These are phyloP conservation scores for Mycocentrospora acerina DNA, from an alignment of 2,329 filamentous ascomycete genomes.

Conservation along the genomic window DNA sequence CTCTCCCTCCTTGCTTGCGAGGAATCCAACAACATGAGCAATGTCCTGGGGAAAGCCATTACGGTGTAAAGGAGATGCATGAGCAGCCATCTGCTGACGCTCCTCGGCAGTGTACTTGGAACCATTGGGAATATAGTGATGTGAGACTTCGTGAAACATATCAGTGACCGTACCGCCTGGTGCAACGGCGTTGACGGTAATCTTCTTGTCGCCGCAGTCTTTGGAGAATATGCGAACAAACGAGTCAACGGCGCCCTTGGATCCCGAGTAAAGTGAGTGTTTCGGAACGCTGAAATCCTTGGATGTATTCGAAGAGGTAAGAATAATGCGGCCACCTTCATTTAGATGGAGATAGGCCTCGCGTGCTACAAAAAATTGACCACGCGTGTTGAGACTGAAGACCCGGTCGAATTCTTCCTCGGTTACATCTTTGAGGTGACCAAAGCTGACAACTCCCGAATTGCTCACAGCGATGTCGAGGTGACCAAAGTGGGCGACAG, in stretches of 20 bases:
- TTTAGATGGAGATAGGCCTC: conserved; percentile 57
- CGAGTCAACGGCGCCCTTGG: conserved; percentile 69
- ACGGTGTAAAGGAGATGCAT: conserved; percentile 46
- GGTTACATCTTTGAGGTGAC: conserved; percentile 55
- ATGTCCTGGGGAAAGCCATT: conserved; percentile 47
- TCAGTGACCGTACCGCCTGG: conserved; percentile 71
- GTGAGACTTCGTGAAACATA: conserved; percentile 69
- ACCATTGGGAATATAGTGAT: conserved; percentile 48
- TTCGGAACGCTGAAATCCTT: conserved; percentile 65
- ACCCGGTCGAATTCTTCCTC: conserved; percentile 60
- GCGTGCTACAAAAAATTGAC: conserved; percentile 64
- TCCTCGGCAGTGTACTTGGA: conserved; percentile 4
- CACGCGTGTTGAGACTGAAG: conserved; percentile 63
- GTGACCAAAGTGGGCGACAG: conserved; percentile 64
- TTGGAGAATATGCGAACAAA: conserved; percentile 69
- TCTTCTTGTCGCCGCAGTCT: conserved; percentile 65
- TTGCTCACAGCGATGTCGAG: conserved; percentile 72
- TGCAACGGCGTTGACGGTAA: conserved; percentile 70
- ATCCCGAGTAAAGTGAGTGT: conserved; percentile 68
- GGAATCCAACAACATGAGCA: conserved; percentile 35
- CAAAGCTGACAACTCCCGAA: conserved; percentile 59
- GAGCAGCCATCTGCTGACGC: conserved; percentile 41
- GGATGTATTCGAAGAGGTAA: conserved; percentile 63
- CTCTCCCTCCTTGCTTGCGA: conserved; percentile 34
- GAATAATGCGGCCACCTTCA: conserved; percentile 54